phyloP scores from a whole-genome alignment of 106 monocot genomes.

The Dioscorea alata region DNA sequence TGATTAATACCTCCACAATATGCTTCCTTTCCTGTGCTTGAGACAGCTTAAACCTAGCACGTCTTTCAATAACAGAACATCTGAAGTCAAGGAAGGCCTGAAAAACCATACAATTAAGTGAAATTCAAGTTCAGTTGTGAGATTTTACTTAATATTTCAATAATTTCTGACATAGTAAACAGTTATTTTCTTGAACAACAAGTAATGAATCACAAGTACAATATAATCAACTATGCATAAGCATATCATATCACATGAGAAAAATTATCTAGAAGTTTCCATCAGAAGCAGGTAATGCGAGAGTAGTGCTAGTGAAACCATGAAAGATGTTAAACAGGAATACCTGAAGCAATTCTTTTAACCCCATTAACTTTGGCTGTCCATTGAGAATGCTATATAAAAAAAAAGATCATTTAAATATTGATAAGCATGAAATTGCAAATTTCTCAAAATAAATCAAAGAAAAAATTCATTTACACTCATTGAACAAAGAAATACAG shows the following conservation, averaged over 20 bases:
- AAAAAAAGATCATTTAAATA: not conserved
- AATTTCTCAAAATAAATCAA: no score
- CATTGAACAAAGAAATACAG: not conserved
- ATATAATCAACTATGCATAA: no score
- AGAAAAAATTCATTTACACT: not conserved
- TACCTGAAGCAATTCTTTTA: slow-evolving; percentile 95
- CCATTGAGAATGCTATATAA: slow-evolving; percentile 77
- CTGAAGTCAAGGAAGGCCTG: slow-evolving; percentile 96
- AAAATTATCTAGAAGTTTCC: no score
- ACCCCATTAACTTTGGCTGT: slow-evolving; percentile 89
- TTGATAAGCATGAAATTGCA: no score
- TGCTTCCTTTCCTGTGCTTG: slow-evolving; percentile 77
- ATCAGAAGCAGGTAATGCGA: no score
- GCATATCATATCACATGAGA: no score
- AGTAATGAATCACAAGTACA: no score
- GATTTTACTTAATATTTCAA: no score
- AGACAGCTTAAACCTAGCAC: slow-evolving; percentile 85
- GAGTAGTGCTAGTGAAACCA: no score
- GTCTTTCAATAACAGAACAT: slow-evolving; percentile 85
- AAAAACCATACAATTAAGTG: not conserved
- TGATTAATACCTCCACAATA: slow-evolving; percentile 70
- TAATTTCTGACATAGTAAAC: no score
- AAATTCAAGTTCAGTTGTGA: no score
- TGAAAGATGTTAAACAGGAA: not conserved
- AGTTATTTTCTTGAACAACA: no score